Conservation (phyloP, 208 protist genomes). For the Leishmania tarentolae region DNA sequence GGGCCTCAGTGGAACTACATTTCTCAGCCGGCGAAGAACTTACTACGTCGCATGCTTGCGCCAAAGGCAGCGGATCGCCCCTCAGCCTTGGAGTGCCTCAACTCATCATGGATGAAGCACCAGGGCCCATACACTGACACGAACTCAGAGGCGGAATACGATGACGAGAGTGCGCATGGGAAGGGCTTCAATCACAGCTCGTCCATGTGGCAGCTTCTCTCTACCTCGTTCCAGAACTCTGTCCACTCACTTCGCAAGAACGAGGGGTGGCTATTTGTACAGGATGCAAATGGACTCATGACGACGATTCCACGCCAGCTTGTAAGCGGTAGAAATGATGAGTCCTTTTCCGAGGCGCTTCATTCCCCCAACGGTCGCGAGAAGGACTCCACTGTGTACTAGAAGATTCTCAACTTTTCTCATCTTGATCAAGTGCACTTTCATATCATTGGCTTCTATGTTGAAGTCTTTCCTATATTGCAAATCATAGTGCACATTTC, state of each 20-base stretch:
- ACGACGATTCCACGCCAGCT: slow-evolving; percentile 31
- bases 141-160: slow-evolving; percentile 11
- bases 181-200: slow-evolving; percentile 25
- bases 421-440: background rate
- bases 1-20: slow-evolving; percentile 53
- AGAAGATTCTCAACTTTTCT: slow-evolving; percentile 2
- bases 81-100: slow-evolving; percentile 50
- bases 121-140: slow-evolving; percentile 22
- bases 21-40: slow-evolving; percentile 40
- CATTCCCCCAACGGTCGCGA: background rate
- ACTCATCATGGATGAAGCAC: slow-evolving; percentile 41
- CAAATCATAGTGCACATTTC: background rate
- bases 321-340: slow-evolving; percentile 18
- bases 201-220: slow-evolving; percentile 26
- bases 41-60: slow-evolving; percentile 50
- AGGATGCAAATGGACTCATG: slow-evolving; percentile 40
- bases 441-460: background rate
- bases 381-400: slow-evolving; percentile 7
- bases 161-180: slow-evolving; percentile 8
- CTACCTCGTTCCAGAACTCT: slow-evolving; percentile 35
- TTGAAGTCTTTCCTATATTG: background rate
- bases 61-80: slow-evolving; percentile 41
- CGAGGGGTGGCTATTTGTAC: slow-evolving; percentile 45
- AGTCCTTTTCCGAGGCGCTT: slow-evolving; percentile 10
- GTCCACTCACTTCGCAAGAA: slow-evolving; percentile 43